These are phyloP conservation scores for Nakaseomyces uthaithaninus DNA, from an alignment of 1,139 yeast species.

Conservation along the genomic window DNA sequence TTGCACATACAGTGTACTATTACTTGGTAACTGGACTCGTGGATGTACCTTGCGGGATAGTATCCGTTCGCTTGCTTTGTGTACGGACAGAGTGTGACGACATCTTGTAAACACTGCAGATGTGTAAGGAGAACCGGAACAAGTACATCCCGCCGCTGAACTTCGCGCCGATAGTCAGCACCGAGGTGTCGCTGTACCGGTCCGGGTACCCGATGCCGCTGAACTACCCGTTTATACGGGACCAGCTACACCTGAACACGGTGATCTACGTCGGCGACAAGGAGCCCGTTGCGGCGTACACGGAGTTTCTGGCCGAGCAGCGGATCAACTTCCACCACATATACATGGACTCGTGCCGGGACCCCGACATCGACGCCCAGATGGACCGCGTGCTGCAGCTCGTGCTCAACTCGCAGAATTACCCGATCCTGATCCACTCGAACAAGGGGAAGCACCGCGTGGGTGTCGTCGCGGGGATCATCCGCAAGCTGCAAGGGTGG, in stretches of 20 bases:
- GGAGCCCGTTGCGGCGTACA: slow-evolving; percentile 52
- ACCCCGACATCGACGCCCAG: slow-evolving; percentile 57
- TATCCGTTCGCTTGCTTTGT: too few relatives aligned
- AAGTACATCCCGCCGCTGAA: slow-evolving; percentile 79
- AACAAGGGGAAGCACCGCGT: slow-evolving; percentile 94
- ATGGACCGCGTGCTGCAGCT: slow-evolving; percentile 56
- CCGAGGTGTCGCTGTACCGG: slow-evolving; percentile 74
- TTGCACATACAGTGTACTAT: too few relatives aligned
- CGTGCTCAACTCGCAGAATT: slow-evolving; percentile 60
- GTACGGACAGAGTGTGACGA: too few relatives aligned
- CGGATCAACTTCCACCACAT: slow-evolving; percentile 53
- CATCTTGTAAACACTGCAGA: too few relatives aligned
- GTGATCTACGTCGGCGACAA: slow-evolving; percentile 80
- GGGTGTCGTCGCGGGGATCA: slow-evolving; percentile 82
- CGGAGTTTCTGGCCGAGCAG: slow-evolving; percentile 50
- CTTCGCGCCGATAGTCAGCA: slow-evolving; percentile 59
- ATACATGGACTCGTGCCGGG: slow-evolving; percentile 63
- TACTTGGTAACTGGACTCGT: too few relatives aligned
- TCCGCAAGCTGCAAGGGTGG: slow-evolving; percentile 91
- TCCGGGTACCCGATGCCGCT: slow-evolving; percentile 90
- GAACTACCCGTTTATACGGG: slow-evolving; percentile 63
- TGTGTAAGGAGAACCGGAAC: slow-evolving; percentile 1
- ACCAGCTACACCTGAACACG: slow-evolving; percentile 62
- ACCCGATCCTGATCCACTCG: slow-evolving; percentile 83
- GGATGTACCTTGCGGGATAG: too few relatives aligned